Percentiles rank a stretch among this genome's conserved stretches.
Conservation (phyloP, 352 stramenopile species). For the Thalassiosira livingstoniorum region DNA sequence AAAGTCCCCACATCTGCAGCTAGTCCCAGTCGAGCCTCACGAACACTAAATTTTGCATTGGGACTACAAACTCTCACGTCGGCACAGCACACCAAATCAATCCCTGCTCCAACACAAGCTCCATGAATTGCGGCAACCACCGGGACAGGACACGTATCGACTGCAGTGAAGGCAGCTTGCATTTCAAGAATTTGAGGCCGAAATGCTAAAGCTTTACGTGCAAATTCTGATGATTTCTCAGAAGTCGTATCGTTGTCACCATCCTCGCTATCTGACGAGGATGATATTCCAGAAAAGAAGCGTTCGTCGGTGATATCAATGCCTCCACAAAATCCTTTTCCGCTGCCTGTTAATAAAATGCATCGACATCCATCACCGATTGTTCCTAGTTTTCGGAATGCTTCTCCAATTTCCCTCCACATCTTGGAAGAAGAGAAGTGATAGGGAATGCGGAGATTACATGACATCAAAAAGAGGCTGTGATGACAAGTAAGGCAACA, state of each 20-base stretch:
- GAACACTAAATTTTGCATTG: conserved; percentile 68
- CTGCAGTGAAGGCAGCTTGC: conserved; percentile 73
- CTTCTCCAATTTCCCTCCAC: conserved; percentile 79
- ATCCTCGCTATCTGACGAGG: background rate
- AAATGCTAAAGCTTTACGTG: conserved; percentile 72
- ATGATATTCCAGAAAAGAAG: conserved; percentile 55
- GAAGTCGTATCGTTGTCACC: conserved; percentile 14
- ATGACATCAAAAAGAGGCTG: background rate
- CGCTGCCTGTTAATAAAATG: conserved; percentile 71
- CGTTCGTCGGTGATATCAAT: conserved; percentile 75
- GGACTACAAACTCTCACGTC: conserved; percentile 72
- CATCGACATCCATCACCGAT: conserved; percentile 69
- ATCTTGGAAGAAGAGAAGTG: conserved; percentile 31
- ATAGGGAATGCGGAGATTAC: background rate
- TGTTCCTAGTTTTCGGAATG: conserved; percentile 64
- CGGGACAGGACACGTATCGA: conserved; percentile 78
- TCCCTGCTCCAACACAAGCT: conserved; percentile 73
- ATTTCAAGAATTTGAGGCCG: conserved; percentile 74
- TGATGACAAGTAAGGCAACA: background rate
- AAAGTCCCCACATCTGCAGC: conserved; percentile 81
- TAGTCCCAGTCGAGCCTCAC: conserved; percentile 74
- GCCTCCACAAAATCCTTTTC: conserved; percentile 73
- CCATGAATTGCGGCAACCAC: conserved; percentile 79
- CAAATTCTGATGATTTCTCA: conserved; percentile 48
- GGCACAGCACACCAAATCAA: conserved; percentile 73